Conservation (phyloP, 192 early-diverging fungal species). For the Podila epicladia region DNA sequence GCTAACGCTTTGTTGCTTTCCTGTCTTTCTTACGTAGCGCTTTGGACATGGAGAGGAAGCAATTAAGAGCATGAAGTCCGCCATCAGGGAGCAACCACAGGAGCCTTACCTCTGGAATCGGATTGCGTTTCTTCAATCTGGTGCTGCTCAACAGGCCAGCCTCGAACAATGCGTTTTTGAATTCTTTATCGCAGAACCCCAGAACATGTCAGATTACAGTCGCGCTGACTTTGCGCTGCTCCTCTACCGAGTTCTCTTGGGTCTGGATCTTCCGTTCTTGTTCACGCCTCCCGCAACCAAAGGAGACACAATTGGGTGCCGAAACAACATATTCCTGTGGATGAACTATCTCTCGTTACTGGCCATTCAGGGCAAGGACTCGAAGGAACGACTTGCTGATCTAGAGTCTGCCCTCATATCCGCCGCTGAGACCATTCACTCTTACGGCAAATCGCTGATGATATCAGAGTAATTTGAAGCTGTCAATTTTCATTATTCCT, state of each 20-base stretch:
- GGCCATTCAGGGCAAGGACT: constrained; percentile 4
- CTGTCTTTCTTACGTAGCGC: constrained; percentile 1
- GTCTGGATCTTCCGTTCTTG: constrained; percentile 9
- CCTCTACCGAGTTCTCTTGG: constrained; percentile 28
- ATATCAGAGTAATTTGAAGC: constrained; percentile 17
- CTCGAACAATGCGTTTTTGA: constrained; percentile 21
- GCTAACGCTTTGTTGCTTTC: neutral
- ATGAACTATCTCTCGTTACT: constrained; percentile 39
- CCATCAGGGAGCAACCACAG: constrained; percentile 14
- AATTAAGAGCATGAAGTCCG: constrained; percentile 1
- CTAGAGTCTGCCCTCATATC: constrained; percentile 5
- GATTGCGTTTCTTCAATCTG: constrained; percentile 14
- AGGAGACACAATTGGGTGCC: constrained; percentile 1
- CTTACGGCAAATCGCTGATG: neutral
- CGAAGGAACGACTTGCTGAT: neutral
- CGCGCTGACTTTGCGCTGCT: constrained; percentile 11
- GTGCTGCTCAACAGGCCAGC: neutral
- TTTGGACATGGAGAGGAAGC: constrained; percentile 8
- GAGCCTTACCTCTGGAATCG: constrained; percentile 45
- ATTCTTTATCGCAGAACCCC: constrained; percentile 6
- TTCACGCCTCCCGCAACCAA: constrained; percentile 9
- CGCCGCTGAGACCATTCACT: constrained; percentile 9
- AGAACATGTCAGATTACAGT: neutral
- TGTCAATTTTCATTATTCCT: neutral
- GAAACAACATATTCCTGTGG: constrained; percentile 37